Conservation (phyloP, 2,329 filamentous ascomycete species). For the Trichothecium sympodiale region DNA sequence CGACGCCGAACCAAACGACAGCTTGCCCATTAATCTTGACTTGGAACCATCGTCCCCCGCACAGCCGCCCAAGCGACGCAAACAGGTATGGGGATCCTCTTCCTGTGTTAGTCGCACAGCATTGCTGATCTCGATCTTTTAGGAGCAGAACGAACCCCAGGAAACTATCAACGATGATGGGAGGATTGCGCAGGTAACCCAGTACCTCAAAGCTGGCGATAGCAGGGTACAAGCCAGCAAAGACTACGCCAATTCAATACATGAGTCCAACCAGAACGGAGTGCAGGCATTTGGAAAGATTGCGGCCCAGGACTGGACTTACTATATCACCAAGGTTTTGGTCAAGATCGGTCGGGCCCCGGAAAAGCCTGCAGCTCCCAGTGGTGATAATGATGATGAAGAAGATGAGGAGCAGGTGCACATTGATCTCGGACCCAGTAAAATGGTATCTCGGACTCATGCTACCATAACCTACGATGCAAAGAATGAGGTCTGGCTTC, state of each 20-base stretch:
- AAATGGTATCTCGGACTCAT: constrained; percentile 69
- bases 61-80: constrained; percentile 53
- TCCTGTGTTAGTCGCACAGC: too few relatives aligned
- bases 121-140: background rate
- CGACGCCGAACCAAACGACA: constrained; percentile 20
- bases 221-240: constrained; percentile 46
- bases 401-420: constrained; percentile 50
- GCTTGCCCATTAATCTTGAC: too few relatives aligned
- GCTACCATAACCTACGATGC: constrained; percentile 64
- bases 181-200: constrained; percentile 43
- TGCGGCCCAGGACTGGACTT: constrained; percentile 73
- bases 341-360: constrained; percentile 67
- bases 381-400: constrained; percentile 21
- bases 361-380: constrained; percentile 28
- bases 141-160: background rate
- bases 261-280: constrained; percentile 49
- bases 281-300: constrained; percentile 74
- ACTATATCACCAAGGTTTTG: constrained; percentile 65
- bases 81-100: constrained; percentile 33
- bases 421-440: constrained; percentile 80
- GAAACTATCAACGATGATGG: constrained; percentile 40
- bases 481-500: constrained; percentile 64
- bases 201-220: constrained; percentile 30
- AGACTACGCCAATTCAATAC: constrained; percentile 53
- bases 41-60: constrained; percentile 35